A percentile compares a stretch with the other conserved stretches of the same genome.
phyloP scores from a whole-genome alignment of 2,329 filamentous ascomycete genomes.

The Apiospora marii region DNA sequence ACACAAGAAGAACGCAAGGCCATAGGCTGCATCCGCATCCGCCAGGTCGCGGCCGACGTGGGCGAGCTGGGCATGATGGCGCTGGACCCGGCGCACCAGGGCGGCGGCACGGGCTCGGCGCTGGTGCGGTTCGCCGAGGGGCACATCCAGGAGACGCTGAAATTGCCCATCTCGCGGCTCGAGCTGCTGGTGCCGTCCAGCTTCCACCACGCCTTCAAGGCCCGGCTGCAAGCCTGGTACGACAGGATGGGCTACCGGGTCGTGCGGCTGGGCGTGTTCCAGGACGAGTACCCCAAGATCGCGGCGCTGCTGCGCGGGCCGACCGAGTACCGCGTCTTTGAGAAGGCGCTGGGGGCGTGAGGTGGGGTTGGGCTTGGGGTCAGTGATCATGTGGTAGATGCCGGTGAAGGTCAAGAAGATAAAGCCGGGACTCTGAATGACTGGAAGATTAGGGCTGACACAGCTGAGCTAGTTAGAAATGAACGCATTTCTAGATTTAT shows the following conservation, averaged over 20 bases:
- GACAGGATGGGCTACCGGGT: slow-evolving; percentile 37
- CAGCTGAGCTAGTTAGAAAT: not conserved
- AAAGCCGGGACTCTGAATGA: not conserved
- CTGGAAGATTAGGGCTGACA: not conserved
- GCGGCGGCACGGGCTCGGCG: slow-evolving; percentile 38
- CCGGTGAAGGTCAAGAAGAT: not conserved
- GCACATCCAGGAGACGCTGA: slow-evolving; percentile 28
- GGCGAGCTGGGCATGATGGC: slow-evolving; percentile 42
- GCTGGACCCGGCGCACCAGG: slow-evolving; percentile 34
- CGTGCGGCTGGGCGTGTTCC: slow-evolving; percentile 32
- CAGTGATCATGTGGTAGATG: not conserved
- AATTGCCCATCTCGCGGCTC: slow-evolving; percentile 32
- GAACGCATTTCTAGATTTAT: too few species aligned
- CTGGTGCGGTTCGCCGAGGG: slow-evolving; percentile 41
- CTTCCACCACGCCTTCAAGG: slow-evolving; percentile 39
- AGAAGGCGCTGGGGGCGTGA: slow-evolving; percentile 35
- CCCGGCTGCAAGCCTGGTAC: slow-evolving; percentile 40
- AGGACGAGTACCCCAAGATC: slow-evolving; percentile 33
- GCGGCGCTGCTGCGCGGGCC: slow-evolving; percentile 34
- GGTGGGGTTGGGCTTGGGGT: not conserved
- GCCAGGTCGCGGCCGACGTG: slow-evolving; percentile 27
- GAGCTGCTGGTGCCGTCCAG: slow-evolving; percentile 39
- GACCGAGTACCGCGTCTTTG: slow-evolving; percentile 36
- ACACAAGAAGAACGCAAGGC: not conserved
- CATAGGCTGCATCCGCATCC: slow-evolving; percentile 39